Evolutionary conservation across 192 early-diverging fungal species (phyloP).

Genomic region (Oehlia diaphana): DNA sequence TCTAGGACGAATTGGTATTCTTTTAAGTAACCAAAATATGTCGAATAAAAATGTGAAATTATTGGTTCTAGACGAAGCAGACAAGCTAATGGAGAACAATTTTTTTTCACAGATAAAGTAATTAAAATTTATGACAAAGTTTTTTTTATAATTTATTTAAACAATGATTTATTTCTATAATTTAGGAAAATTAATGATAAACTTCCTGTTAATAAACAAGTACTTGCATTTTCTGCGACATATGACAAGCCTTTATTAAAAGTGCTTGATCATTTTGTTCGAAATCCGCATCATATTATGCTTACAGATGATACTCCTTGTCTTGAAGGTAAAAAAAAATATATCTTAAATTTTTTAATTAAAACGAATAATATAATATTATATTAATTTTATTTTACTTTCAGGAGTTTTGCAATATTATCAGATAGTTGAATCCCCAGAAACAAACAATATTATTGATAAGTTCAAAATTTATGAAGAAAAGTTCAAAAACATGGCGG

Average conservation of each 20-base stretch:
- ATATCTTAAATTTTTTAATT: neutral
- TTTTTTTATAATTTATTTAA: neutral
- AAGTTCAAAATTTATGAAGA: constrained; percentile 40
- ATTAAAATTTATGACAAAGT: neutral
- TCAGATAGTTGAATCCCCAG: constrained; percentile 28
- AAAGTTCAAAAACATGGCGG: constrained; percentile 48
- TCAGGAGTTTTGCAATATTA: constrained; percentile 57
- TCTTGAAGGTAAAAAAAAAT: constrained; percentile 43
- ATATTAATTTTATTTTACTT: neutral
- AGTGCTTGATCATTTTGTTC: constrained; percentile 40
- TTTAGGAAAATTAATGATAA: constrained; percentile 40
- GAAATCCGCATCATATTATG: constrained; percentile 51
- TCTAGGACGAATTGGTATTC: constrained; percentile 44
- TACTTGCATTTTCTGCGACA: constrained; percentile 61
- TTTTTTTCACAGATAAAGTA: constrained; percentile 45
- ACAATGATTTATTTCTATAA: neutral
- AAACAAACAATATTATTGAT: constrained; percentile 29
- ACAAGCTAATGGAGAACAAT: constrained; percentile 57
- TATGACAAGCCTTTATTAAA: constrained; percentile 50
- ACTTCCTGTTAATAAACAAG: constrained; percentile 48
- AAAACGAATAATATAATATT: neutral
- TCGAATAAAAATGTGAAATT: constrained; percentile 40
- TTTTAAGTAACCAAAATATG: constrained; percentile 44
- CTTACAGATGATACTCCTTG: constrained; percentile 49
- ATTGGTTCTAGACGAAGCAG: constrained; percentile 62